Percentiles rank a stretch among this genome's conserved stretches.
These are phyloP conservation scores for Prunus mume DNA, from an alignment of 306 rosid species.

Conservation along the genomic window DNA sequence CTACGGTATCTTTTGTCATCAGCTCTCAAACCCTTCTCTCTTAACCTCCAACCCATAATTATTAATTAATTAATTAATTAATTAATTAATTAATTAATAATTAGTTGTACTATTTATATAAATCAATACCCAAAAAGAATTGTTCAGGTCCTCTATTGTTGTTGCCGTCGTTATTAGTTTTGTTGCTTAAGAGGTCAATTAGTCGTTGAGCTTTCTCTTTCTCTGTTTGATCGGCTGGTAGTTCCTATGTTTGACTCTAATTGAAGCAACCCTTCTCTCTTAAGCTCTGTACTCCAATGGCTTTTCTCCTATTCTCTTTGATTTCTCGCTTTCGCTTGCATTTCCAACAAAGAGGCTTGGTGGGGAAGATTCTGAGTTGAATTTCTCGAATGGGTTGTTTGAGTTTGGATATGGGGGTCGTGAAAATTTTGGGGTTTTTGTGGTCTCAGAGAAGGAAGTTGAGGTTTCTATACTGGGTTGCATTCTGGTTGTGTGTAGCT, in stretches of 20 bases:
- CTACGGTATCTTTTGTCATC: not conserved
- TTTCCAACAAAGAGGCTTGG: constrained; percentile 26
- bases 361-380: constrained; percentile 44
- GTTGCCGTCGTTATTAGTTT: not conserved
- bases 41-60: not conserved
- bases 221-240: constrained; percentile 56
- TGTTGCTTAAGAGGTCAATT: constrained; percentile 36
- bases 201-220: constrained; percentile 81
- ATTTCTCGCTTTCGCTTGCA: constrained; percentile 24
- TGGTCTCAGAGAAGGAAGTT: constrained; percentile 30
- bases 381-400: constrained; percentile 29
- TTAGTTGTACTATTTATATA: not conserved
- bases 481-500: constrained; percentile 42
- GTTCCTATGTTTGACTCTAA: constrained; percentile 60
- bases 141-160: constrained; percentile 7
- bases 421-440: constrained; percentile 35
- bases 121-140: not conserved
- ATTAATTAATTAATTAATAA: not conserved
- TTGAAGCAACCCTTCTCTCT: constrained; percentile 64
- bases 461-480: constrained; percentile 33
- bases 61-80: not conserved
- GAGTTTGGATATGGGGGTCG: constrained; percentile 47
- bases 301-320: constrained; percentile 29
- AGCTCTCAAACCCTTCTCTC: not conserved
- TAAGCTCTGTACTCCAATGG: constrained; percentile 49